Evolutionary conservation across 129 eudicot species (phyloP), one percentile per base, ranked within the genome.

Genomic region (Glebionis coronaria): DNA sequence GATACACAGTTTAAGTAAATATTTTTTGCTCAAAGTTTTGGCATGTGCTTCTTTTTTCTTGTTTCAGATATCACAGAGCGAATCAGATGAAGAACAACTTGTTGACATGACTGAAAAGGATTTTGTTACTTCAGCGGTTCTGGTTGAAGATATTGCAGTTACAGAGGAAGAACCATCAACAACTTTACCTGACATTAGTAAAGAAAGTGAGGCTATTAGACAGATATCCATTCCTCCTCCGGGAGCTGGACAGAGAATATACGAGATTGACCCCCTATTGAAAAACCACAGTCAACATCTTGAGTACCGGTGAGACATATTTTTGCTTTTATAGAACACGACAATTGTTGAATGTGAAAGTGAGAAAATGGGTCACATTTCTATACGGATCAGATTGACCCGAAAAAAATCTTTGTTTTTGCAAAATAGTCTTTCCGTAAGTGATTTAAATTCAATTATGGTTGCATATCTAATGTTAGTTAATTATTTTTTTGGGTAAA

Each of bases 221-320:
- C 68, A 81, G 63, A 81, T 73, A 77, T 27, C 61, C 53, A 76
- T 94, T 74, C 90, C 93, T 77, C 91, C 95, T 50, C 97, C 95
- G 69, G 99, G 99, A 72, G 47, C 50, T 5, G 95, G 99, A 38
- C 82, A 78, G 61, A 79, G 74, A 82, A 94, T 94, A 72, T 94
- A 89, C 60, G 95, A 94, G 65, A 86, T 89, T 14, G 99, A 94
- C 60, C 95, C 97, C 49, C 80, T 94, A 75, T 71, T 94, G 72
- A 73, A 29, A 16, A 76, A 72, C 62, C 80, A 83, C 73, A 80
- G 88, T 60, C 72, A 76, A 19, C 99, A 94, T 90, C 95, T 94
- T 71, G 87, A 94, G 71, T 94, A 89, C 75, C 76, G 97, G 99
- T 94, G 53, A 80, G 78, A 56, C 68, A 3, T 31, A 63, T 61